A percentile compares a stretch with the other conserved stretches of the same genome.
Evolutionary conservation across 192 early-diverging fungal species (phyloP).

Genomic region (Entophlyctis luteolus): DNA sequence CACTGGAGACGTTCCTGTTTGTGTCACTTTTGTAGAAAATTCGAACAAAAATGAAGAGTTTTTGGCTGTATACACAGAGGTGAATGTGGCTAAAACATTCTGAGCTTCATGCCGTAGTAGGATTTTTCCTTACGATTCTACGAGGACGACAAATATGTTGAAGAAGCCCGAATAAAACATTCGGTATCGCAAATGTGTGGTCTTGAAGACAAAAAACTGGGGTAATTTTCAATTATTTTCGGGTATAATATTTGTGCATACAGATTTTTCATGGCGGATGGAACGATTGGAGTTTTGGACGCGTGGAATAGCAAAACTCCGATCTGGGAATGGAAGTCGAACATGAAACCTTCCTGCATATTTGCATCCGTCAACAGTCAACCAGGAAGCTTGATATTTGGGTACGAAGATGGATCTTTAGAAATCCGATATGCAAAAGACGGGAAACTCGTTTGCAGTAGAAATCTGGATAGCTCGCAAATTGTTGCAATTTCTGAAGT

Average conservation of each 20-base stretch:
- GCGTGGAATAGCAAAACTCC: not conserved
- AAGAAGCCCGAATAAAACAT: not conserved
- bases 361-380: not conserved
- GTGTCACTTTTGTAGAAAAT: not conserved
- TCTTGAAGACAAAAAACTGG: not conserved
- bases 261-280: not conserved
- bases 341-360: not conserved
- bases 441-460: constrained; percentile 1
- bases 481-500: not conserved
- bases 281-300: not conserved
- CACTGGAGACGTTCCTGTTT: constrained; percentile 17
- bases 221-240: not conserved
- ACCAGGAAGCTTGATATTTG: not conserved
- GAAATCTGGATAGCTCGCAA: not conserved
- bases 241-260: not conserved
- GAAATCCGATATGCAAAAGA: not conserved
- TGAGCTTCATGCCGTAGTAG: not conserved
- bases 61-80: not conserved
- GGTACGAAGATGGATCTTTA: constrained; percentile 2
- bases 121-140: not conserved
- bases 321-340: not conserved
- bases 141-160: not conserved
- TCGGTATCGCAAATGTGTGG: not conserved
- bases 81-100: not conserved
- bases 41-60: not conserved